phyloP scores from a whole-genome alignment of 345 rosid species.

The Conringia planisiliqua region DNA sequence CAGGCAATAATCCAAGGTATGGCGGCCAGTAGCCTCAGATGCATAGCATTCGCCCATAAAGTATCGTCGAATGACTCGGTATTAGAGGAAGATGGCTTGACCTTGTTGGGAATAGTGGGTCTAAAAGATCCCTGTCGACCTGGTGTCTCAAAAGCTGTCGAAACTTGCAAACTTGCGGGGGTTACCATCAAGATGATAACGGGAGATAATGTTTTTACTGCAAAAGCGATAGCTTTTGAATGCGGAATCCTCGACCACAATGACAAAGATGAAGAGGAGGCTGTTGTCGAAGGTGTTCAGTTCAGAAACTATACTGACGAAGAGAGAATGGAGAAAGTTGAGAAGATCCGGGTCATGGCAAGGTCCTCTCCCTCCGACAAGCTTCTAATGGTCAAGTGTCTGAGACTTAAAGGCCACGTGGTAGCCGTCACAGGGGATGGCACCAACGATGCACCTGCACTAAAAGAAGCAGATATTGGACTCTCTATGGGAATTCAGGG shows the following conservation, averaged over 20 bases:
- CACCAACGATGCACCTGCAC: slow-evolving; percentile 62
- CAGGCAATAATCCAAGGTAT: slow-evolving; percentile 45
- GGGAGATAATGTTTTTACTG: slow-evolving; percentile 69
- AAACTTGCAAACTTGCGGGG: slow-evolving; percentile 53
- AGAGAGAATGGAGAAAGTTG: slow-evolving; percentile 48
- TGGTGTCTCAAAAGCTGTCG: slow-evolving; percentile 56
- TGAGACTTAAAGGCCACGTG: slow-evolving; percentile 57
- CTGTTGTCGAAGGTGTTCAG: slow-evolving; percentile 51
- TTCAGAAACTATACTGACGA: slow-evolving; percentile 52
- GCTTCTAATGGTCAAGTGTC: slow-evolving; percentile 66
- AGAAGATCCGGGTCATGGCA: slow-evolving; percentile 61
- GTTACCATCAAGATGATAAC: slow-evolving; percentile 66
- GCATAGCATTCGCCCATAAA: slow-evolving; percentile 67
- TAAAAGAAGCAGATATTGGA: slow-evolving; percentile 62
- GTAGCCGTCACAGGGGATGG: slow-evolving; percentile 71
- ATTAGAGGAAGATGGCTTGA: slow-evolving; percentile 43
- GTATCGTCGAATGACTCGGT: slow-evolving; percentile 27
- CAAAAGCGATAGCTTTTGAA: slow-evolving; percentile 68
- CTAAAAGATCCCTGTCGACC: slow-evolving; percentile 66
- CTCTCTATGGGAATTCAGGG: slow-evolving; percentile 71
- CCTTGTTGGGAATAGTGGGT: slow-evolving; percentile 59
- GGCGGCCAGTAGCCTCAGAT: slow-evolving; percentile 60
- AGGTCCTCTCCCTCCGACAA: slow-evolving; percentile 68
- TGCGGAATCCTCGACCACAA: slow-evolving; percentile 53
- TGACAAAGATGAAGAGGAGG: slow-evolving; percentile 31